Evolutionary conservation across 1,284 basidiomycete genomes (phyloP).

Genomic region (Apiotrichum domesticum): DNA sequence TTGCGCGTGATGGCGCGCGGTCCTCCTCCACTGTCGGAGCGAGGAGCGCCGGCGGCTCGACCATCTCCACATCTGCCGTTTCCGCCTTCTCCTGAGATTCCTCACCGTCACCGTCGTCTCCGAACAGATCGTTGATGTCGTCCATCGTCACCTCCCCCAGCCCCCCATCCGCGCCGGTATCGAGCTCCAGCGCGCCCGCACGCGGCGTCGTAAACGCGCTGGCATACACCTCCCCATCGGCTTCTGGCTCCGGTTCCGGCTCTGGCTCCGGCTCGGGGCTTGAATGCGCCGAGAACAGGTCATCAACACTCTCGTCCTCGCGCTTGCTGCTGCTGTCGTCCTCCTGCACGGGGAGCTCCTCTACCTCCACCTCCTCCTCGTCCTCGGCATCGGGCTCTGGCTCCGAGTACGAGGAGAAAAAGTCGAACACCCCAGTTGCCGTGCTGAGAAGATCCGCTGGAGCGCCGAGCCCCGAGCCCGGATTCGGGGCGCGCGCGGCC

Average conservation of each 20-base stretch:
- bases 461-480: slow-evolving; percentile 7
- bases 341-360: slow-evolving; percentile 8
- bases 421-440: slow-evolving; percentile 31
- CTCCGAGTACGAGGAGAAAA: slow-evolving; percentile 27
- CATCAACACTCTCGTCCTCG: slow-evolving; percentile 22
- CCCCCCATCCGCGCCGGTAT: background rate
- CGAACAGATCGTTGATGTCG: slow-evolving; percentile 20
- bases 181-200: slow-evolving; percentile 3
- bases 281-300: slow-evolving; percentile 35
- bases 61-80: background rate
- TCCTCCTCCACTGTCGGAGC: background rate
- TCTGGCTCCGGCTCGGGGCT: slow-evolving; percentile 3
- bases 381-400: slow-evolving; percentile 14
- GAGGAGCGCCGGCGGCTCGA: background rate
- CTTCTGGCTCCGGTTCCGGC: background rate
- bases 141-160: slow-evolving; percentile 6
- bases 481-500: background rate
- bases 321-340: slow-evolving; percentile 19
- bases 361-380: slow-evolving; percentile 10
- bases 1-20: background rate
- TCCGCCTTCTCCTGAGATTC: slow-evolving; percentile 1
- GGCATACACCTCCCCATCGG: slow-evolving; percentile 4
- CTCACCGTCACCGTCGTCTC: slow-evolving; percentile 2
- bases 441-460: slow-evolving; percentile 24
- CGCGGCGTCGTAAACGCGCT: slow-evolving; percentile 9